Percentiles rank a stretch among this genome's conserved stretches.
Evolutionary conservation across 192 early-diverging fungal species (phyloP).

Genomic region (Backusella tuberculispora): DNA sequence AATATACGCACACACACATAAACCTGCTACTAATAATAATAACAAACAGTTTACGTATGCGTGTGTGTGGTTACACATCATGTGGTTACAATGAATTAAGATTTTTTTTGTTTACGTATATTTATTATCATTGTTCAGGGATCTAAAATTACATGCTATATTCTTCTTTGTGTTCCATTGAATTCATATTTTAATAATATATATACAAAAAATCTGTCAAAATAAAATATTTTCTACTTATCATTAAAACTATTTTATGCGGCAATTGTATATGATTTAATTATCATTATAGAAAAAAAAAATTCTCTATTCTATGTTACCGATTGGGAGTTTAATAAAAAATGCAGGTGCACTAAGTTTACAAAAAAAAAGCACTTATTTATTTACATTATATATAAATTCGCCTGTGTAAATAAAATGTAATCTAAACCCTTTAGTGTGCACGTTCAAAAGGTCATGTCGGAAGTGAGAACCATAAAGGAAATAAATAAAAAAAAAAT

Average conservation of each 20-base stretch:
- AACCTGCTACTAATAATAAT: too few species aligned
- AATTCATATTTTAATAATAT: not conserved
- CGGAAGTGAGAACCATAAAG: too few species aligned
- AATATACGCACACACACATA: too few species aligned
- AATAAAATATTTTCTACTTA: too few species aligned
- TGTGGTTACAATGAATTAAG: conserved; percentile 13
- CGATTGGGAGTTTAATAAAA: not conserved
- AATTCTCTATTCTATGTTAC: not conserved
- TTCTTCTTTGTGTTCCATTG: conserved; percentile 4
- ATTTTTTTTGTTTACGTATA: conserved; percentile 10
- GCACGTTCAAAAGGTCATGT: too few species aligned
- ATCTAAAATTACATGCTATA: conserved; percentile 10
- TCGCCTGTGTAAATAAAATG: too few species aligned
- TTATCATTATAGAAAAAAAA: not conserved
- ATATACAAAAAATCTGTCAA: not conserved
- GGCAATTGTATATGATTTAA: not conserved
- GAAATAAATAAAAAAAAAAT: too few species aligned
- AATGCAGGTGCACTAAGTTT: conserved; percentile 4
- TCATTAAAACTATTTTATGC: not conserved
- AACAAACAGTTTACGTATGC: too few species aligned
- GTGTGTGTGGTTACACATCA: not conserved
- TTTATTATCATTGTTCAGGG: not conserved
- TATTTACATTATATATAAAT: not conserved
- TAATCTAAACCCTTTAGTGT: too few species aligned
- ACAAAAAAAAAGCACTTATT: not conserved